phyloP scores from a whole-genome alignment of 352 stramenopile genomes.

The Pythium apleroticum region DNA sequence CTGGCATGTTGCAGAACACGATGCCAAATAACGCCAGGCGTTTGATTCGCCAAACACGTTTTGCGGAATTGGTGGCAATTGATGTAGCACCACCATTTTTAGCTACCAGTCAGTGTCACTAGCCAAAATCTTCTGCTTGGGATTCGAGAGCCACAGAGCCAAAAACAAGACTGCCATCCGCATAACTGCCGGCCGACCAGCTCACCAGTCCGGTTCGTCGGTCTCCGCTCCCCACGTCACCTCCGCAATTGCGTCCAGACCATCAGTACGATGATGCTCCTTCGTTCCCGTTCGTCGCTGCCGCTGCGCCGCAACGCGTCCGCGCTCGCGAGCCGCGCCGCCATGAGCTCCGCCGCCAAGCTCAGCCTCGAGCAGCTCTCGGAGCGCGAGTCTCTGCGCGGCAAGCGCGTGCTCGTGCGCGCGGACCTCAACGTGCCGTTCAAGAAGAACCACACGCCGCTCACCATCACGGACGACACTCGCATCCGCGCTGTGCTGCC shows the following conservation, averaged over 20 bases:
- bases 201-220: not conserved
- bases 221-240: not conserved
- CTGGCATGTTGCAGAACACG: conserved; percentile 1
- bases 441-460: conserved; percentile 82
- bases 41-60: conserved; percentile 3
- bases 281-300: conserved; percentile 17
- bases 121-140: conserved; percentile 28
- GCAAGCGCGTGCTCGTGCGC: conserved; percentile 97
- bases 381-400: conserved; percentile 78
- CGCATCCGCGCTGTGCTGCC: conserved; percentile 95
- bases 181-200: not conserved
- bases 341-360: conserved; percentile 55
- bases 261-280: conserved; percentile 19
- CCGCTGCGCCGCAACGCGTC: conserved; percentile 3
- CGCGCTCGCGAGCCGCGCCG: not conserved
- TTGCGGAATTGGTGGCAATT: not conserved
- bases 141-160: conserved; percentile 12
- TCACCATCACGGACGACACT: conserved; percentile 95
- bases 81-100: not conserved
- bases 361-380: conserved; percentile 69
- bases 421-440: conserved; percentile 99
- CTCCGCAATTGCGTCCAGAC: not conserved
- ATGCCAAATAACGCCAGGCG: not conserved
- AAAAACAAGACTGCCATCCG: not conserved
- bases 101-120: conserved; percentile 2